Base-by-base conservation (phyloP, 768 basidiomycete genomes). In the Phlebiopsis gigantea region DNA sequence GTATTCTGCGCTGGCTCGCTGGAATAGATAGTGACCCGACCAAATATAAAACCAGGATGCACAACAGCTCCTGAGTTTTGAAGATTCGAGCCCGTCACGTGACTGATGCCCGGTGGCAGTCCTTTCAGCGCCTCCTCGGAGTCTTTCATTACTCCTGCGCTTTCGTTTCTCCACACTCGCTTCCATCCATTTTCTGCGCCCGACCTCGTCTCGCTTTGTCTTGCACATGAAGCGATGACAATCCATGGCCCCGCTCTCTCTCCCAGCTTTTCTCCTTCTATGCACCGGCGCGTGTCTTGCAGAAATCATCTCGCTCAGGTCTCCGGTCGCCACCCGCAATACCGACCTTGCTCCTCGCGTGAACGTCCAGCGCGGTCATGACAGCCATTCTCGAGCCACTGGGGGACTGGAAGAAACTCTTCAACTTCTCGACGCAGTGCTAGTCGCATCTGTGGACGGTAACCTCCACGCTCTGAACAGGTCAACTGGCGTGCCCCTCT, bases 381-480 rank as follows among this genome's bases (percentile, higher is more conserved):
- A 63, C 12, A 8, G 28, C 7, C 24, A 46, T 46, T 46, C 49
- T 10, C 57, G 28, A 15, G 26, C 47, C 5, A n/a, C 55, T 12
- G 46, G 44, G 29, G 56, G 53, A 17, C 24, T 61, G 7, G 58
- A 63, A 26, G 58, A 60, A 17, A 63, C 87, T 56, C 75, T 84
- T 19, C 79, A 87, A 49, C 73, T 96, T 10, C 70, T 93, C 57
- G 88, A 96, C 65, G 80, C 90, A 54, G 88, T 97, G 25, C 82
- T 99, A 17, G 81, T 96, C 10, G 91, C 94, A 1, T 93, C 93
- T 6, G 85, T 99, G 25, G 95, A 98, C 72, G 96, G 96, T 24
- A 92, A 86, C 57, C 85, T 99, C 30, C 95, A 98, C 75, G 97
- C 93, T 0, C 77, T 98, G 61, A 93, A 96, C 66, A 77, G 96